Evolutionary conservation across 2,329 filamentous ascomycete genomes (phyloP).

Genomic region (Claviceps monticola): DNA sequence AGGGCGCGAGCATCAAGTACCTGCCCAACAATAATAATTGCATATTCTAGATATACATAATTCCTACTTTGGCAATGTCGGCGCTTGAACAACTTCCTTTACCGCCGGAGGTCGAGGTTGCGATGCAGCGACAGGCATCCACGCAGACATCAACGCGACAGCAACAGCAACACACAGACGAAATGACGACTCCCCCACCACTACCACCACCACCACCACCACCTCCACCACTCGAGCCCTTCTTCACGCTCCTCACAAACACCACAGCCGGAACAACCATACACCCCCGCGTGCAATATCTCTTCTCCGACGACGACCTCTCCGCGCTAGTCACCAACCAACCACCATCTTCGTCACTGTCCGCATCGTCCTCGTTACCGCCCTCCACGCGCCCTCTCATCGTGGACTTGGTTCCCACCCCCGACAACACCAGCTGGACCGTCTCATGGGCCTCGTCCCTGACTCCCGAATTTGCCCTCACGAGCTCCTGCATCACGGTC

Average conservation of each 20-base stretch:
- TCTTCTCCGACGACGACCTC: conserved; percentile 85
- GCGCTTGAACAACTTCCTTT: neutral
- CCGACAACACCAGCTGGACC: conserved; percentile 28
- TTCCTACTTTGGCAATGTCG: neutral
- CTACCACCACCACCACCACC: neutral
- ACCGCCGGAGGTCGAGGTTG: neutral
- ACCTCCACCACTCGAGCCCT: conserved; percentile 47
- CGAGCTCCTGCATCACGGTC: conserved; percentile 28
- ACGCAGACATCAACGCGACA: neutral
- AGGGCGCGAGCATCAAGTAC: conserved; percentile 11
- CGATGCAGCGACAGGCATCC: neutral
- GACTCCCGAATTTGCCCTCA: conserved; percentile 56
- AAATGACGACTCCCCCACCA: conserved; percentile 1
- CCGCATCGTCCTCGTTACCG: conserved; percentile 38
- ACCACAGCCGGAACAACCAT: conserved; percentile 56
- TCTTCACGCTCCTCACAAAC: conserved; percentile 79
- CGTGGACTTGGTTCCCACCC: conserved; percentile 36
- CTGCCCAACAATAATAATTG: conserved; percentile 21
- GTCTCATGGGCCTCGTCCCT: conserved; percentile 61
- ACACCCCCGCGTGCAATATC: conserved; percentile 80
- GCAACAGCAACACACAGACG: neutral
- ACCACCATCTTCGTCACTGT: conserved; percentile 27
- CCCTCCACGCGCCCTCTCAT: conserved; percentile 34
- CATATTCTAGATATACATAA: neutral
- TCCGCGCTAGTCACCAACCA: conserved; percentile 55